Evolutionary conservation across 306 rosid genomes (phyloP).

Genomic region (Cucurbita ficifolia): DNA sequence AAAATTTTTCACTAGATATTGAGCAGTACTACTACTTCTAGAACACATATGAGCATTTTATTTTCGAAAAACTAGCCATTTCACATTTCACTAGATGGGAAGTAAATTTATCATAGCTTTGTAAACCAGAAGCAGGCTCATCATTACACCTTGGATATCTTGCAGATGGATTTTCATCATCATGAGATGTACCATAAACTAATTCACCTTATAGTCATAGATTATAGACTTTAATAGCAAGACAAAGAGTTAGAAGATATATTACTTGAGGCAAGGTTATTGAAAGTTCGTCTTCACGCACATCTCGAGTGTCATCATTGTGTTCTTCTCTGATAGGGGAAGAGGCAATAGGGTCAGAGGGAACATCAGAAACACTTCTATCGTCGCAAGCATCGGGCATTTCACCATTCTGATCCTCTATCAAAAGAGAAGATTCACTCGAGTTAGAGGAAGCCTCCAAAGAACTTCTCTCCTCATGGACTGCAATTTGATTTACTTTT

Average conservation of each 20-base stretch:
- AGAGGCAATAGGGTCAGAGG: slow-evolving; percentile 21
- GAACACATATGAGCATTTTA: not conserved
- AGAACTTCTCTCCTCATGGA: slow-evolving; percentile 18
- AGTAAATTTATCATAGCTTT: not conserved
- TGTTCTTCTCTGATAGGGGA: slow-evolving; percentile 19
- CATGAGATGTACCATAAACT: not conserved
- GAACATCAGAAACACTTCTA: slow-evolving; percentile 21
- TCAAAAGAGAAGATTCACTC: slow-evolving; percentile 11
- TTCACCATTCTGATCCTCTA: slow-evolving; percentile 25
- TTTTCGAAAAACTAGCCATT: not conserved
- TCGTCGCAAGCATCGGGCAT: slow-evolving; percentile 22
- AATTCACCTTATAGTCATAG: not conserved
- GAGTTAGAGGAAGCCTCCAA: slow-evolving; percentile 31
- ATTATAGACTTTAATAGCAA: not conserved
- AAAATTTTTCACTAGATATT: not conserved
- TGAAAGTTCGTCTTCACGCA: slow-evolving; percentile 19
- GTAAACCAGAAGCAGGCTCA: not conserved
- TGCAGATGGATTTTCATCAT: not conserved
- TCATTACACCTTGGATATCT: not conserved
- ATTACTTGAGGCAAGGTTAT: slow-evolving; percentile 40
- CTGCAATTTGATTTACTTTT: slow-evolving; percentile 13
- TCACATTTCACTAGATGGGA: not conserved
- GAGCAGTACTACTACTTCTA: not conserved
- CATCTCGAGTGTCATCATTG: slow-evolving; percentile 18
- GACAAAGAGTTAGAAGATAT: slow-evolving; percentile 10